Conservation (phyloP, 2,329 filamentous ascomycete species). For the Lasiodiplodia citricola region DNA sequence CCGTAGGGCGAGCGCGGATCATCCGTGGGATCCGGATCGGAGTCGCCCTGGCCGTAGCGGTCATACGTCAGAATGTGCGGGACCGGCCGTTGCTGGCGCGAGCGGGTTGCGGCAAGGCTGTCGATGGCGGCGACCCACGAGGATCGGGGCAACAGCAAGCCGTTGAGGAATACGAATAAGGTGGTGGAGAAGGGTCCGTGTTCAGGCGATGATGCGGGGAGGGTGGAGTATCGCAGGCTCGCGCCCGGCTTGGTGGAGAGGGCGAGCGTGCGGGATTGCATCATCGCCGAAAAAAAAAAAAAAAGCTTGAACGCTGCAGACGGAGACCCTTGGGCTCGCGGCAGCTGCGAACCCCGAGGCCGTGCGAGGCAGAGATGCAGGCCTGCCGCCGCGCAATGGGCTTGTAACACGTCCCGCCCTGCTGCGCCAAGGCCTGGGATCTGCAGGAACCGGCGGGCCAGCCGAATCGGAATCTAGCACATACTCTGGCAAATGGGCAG, state of each 20-base stretch:
- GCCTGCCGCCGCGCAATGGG: not conserved
- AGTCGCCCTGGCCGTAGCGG: constrained; percentile 63
- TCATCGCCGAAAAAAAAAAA: not conserved
- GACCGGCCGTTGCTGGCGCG: constrained; percentile 34
- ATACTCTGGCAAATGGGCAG: constrained; percentile 2
- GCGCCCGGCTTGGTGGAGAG: constrained; percentile 37
- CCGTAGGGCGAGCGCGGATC: constrained; percentile 44
- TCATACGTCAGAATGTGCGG: constrained; percentile 61
- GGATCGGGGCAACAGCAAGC: constrained; percentile 47
- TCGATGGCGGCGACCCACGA: constrained; percentile 46
- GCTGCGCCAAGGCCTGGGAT: constrained; percentile 13
- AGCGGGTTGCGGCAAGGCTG: constrained; percentile 37
- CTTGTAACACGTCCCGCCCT: constrained; percentile 11
- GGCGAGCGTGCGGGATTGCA: constrained; percentile 29
- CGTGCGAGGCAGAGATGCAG: not conserved
- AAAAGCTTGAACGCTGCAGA: not conserved
- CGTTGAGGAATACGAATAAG: constrained; percentile 53
- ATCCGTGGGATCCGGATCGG: constrained; percentile 52
- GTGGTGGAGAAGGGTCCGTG: constrained; percentile 39
- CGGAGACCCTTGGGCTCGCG: not conserved
- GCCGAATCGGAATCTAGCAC: constrained; percentile 17
- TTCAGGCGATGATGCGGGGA: constrained; percentile 12
- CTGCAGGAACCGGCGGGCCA: constrained; percentile 12
- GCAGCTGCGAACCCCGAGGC: not conserved
- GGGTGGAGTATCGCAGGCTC: constrained; percentile 17